Base-by-base conservation (phyloP, 208 protist genomes). In the Trypanosoma avium region DNA sequence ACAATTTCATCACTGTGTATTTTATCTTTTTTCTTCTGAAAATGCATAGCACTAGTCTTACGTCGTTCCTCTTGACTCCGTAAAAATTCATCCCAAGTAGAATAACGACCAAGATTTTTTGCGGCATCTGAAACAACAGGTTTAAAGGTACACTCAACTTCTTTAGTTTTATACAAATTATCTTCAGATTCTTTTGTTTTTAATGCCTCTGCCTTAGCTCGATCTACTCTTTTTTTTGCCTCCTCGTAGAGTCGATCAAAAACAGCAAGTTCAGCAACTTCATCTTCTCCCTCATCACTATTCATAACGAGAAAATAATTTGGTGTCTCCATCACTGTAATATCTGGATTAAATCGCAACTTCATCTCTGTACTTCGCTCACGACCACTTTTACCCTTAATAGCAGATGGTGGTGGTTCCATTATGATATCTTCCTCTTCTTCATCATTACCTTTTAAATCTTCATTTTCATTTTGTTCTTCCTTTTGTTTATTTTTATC, bases 211-310 rank as follows among this genome's bases (percentile, higher is more conserved):
- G 32, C 24, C 7, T 61, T 64, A 13, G 33, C 33, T 24, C 56
- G 60, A 26, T 38, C 53, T 42, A 52, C 38, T 35, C 64, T 46
- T 13, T 29, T 49, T 13, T 59, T 64, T 36, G 66, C 67, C 62
- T 74, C 73, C n/a, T 79, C 61, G 61, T 78, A 78, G 10, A 78
- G 72, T 19, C 72, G 64, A 36, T 70, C 50, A 48, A 67, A 78
- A 21, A 72, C 56, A 21, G 69, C 49, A 26, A 58, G 49, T 36
- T 59, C 61, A 38, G 47, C 49, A 21, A 1, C 50, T 38, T 67
- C 61, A 27, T 70, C 64, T 9, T 57, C 67, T 7, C 57, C 36
- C 56, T 61, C 57, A 17, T 62, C 67, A 1, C 15, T 21, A 43
- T 60, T 53, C 59, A 65, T 59, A 17, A 67, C 67, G 53, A 60